Evolutionary conservation across 345 rosid species (phyloP), one percentile per base, ranked within the genome.

Genomic region (Cardamine occulta): DNA sequence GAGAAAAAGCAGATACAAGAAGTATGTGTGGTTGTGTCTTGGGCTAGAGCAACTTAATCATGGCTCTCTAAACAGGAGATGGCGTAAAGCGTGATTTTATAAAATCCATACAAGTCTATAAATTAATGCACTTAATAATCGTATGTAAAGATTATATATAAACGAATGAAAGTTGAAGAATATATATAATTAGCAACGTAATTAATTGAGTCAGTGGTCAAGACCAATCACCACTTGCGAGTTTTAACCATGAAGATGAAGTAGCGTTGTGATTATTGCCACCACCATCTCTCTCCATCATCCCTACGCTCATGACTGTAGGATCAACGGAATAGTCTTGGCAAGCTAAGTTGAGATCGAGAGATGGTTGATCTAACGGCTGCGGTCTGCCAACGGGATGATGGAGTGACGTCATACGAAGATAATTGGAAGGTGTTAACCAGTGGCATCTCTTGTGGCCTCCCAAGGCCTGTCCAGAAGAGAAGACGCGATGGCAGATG

Each of bases 361-460:
- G 74, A 72, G 81, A 78, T 71, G 76, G 76, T 34, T 77, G 72
- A 70, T 63, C 68, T 34, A 61, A 37, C 54, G 67, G 63, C 68
- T 64, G 73, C 7, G 63, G 35, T 76, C 48, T 68, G 6, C 42
- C 44, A 4, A 32, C 48, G 3, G 62, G 23, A 54, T 37, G 58
- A 49, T 61, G 68, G 18, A 59, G 49, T 9, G 77, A 64, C 49
- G 77, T 71, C 77, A 73, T 78, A 18, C 78, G 73, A 14, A 78
- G 73, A 73, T 72, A 72, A 34, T 72, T 78, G 63, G 81, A 73
- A 52, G 97, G 95, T 26, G 93, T 91, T 74, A 96, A 81, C 99
- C 99, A 96, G 11, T 96, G 99, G 61, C 99, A 96, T 67, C 99
- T 85, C 80, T 96, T 96, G 72, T 96, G 99, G 0, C 99, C 99